These are phyloP conservation scores for Phytophthora lateralis DNA, from an alignment of 352 stramenopile species.

Conservation along the genomic window DNA sequence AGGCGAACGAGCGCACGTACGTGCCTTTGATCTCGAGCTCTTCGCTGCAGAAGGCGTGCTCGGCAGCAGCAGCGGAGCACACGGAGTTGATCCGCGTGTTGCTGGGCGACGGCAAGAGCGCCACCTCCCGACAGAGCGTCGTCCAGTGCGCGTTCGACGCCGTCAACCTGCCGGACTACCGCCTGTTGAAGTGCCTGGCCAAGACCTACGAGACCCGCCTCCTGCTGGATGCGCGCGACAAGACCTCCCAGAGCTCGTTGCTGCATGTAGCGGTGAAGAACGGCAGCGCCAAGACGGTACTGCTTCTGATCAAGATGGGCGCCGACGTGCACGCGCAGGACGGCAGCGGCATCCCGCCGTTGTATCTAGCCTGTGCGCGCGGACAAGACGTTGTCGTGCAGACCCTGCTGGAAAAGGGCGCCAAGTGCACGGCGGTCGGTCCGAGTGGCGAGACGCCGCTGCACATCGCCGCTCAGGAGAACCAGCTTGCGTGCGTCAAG, in stretches of 20 bases:
- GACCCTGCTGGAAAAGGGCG: constrained; percentile 61
- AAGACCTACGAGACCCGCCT: constrained; percentile 52
- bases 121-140: constrained; percentile 36
- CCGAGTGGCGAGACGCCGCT: constrained; percentile 78
- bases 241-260: constrained; percentile 53
- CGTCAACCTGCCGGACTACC: constrained; percentile 49
- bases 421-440: constrained; percentile 56
- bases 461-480: constrained; percentile 84
- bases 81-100: constrained; percentile 47
- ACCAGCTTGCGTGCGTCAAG: constrained; percentile 73
- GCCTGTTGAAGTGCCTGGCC: constrained; percentile 57
- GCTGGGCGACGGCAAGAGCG: constrained; percentile 52
- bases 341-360: constrained; percentile 62
- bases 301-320: constrained; percentile 65
- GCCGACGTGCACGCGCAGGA: constrained; percentile 71
- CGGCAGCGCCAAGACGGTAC: constrained; percentile 54
- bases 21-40: constrained; percentile 42
- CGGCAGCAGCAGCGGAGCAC: constrained; percentile 54
- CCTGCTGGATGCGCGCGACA: constrained; percentile 50
- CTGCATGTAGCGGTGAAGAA: constrained; percentile 69
- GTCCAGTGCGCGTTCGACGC: constrained; percentile 56
- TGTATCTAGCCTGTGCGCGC: constrained; percentile 81
- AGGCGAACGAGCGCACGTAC: constrained; percentile 25
- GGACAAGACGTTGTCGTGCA: constrained; percentile 67
- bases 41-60: constrained; percentile 51